Evolutionary conservation across 495 filamentous ascomycete genomes (phyloP).

Genomic region (Saxophila tyrrhenica): DNA sequence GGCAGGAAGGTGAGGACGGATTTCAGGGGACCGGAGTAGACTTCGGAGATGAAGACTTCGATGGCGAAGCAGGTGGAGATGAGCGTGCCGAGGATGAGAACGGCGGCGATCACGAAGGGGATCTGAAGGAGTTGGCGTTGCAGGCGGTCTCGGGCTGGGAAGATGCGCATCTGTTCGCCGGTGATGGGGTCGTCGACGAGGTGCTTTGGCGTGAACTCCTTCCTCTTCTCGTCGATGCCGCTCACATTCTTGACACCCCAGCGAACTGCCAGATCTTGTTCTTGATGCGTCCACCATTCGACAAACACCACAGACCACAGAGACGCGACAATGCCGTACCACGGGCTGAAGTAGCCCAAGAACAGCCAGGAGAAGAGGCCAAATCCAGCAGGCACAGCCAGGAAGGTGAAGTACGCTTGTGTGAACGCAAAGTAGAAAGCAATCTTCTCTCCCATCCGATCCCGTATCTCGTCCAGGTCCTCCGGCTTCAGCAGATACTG

Average conservation of each 20-base stretch:
- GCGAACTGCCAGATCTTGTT: conserved; percentile 76
- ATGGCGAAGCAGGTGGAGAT: conserved; percentile 86
- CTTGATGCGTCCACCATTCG: conserved; percentile 94
- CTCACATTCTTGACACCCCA: conserved; percentile 90
- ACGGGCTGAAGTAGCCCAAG: conserved; percentile 69
- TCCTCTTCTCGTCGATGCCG: conserved; percentile 61
- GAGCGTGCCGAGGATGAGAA: conserved; percentile 58
- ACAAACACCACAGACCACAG: conserved; percentile 87
- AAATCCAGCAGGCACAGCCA: conserved; percentile 73
- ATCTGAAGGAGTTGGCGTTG: conserved; percentile 71
- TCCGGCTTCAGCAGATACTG: conserved; percentile 66
- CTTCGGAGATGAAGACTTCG: conserved; percentile 89
- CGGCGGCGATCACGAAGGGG: conserved; percentile 71
- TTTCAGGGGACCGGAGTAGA: conserved; percentile 88
- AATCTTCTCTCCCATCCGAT: conserved; percentile 83
- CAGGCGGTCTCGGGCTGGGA: conserved; percentile 66
- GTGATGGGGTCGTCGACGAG: conserved; percentile 69
- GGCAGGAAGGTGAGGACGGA: conserved; percentile 74
- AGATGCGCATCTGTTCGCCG: conserved; percentile 68
- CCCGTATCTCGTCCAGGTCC: conserved; percentile 74
- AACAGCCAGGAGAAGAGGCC: conserved; percentile 73
- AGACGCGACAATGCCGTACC: conserved; percentile 71
- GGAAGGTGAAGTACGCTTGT: conserved; percentile 80
- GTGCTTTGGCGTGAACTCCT: conserved; percentile 68
- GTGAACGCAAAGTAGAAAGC: conserved; percentile 96